Evolutionary conservation across 257 asterid species (phyloP).

Genomic region (Striga asiatica): DNA sequence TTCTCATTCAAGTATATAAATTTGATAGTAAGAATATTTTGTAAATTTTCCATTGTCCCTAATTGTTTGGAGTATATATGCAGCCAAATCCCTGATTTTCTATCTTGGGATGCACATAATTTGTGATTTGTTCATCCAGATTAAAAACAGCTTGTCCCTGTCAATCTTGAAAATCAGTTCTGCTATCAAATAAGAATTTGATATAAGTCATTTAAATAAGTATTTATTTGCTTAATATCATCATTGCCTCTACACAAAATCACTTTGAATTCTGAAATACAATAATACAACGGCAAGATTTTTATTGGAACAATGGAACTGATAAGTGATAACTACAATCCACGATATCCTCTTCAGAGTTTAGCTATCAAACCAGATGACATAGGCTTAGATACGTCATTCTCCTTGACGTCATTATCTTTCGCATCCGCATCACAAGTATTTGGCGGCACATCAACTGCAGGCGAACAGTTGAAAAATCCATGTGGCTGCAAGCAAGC

Average conservation of each 20-base stretch:
- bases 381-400: constrained; percentile 29
- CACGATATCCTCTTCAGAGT: constrained; percentile 39
- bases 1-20: neutral
- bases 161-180: no score
- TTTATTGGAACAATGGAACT: neutral
- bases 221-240: neutral
- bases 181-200: neutral
- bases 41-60: neutral
- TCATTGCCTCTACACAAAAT: neutral
- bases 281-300: neutral
- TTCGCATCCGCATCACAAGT: constrained; percentile 54
- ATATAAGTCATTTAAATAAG: neutral
- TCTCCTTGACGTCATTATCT: constrained; percentile 61
- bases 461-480: constrained; percentile 93
- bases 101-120: no score
- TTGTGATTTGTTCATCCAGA: no score
- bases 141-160: no score
- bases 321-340: no score
- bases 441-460: constrained; percentile 80
- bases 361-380: constrained; percentile 45
- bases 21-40: neutral
- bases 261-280: neutral
- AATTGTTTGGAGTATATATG: no score
- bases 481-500: constrained; percentile 79
- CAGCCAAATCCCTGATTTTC: no score